These are phyloP conservation scores for Madurella mycetomatis DNA, from an alignment of 2,329 filamentous ascomycete species.

Conservation along the genomic window DNA sequence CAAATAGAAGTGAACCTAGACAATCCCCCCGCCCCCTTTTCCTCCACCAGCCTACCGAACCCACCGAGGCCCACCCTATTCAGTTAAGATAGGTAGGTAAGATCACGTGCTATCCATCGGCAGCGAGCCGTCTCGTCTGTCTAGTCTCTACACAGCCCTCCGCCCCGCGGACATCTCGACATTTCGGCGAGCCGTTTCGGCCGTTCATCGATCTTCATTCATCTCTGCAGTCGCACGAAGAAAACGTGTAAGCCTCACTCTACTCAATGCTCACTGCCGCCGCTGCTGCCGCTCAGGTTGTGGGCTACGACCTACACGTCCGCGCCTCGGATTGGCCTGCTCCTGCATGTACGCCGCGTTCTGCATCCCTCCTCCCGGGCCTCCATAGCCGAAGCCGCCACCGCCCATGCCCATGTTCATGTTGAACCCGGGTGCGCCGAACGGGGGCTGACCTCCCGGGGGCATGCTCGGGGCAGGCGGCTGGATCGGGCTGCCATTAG, in stretches of 20 bases:
- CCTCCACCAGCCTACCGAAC: background rate
- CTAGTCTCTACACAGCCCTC: background rate
- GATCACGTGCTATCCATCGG: background rate
- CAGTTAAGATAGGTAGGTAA: background rate
- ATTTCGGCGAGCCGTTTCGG: background rate
- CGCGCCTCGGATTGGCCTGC: conserved; percentile 52
- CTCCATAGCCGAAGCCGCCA: conserved; percentile 40
- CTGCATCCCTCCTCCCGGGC: conserved; percentile 40
- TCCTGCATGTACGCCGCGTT: conserved; percentile 53
- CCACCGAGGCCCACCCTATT: background rate
- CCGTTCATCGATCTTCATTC: background rate
- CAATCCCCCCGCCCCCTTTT: background rate
- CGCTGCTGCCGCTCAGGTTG: conserved; percentile 31
- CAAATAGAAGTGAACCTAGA: background rate
- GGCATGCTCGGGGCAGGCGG: conserved; percentile 41
- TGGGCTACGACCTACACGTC: conserved; percentile 50
- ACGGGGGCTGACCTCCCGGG: conserved; percentile 36
- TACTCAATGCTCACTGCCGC: background rate
- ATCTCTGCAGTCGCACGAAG: background rate
- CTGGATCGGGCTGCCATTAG: conserved; percentile 50
- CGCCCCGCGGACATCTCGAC: background rate
- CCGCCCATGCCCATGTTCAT: conserved; percentile 40
- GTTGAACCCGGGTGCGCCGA: conserved; percentile 48
- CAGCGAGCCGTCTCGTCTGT: background rate
- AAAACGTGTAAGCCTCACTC: background rate